Base-by-base conservation (phyloP, 805 yeast species). In the Candida silvatica region DNA sequence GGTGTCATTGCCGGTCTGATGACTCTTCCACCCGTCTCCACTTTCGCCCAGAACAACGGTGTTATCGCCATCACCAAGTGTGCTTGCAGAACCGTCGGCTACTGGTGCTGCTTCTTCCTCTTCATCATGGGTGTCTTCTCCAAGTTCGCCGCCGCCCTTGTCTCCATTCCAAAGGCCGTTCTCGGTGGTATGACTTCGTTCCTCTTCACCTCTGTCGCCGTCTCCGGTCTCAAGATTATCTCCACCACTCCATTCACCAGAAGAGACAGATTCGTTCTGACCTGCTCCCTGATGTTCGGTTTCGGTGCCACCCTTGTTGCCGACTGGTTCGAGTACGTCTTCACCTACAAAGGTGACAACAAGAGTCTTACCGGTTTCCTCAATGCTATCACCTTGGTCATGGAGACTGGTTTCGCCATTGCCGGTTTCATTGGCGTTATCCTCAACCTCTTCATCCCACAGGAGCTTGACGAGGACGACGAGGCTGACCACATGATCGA, bases 21-120 rank as follows among this genome's bases (percentile, higher is more conserved):
- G 70, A 86, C 95, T 16, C 63, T 82, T 37, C 81, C 95, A n/a
- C 95, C 96, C 38, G 67, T 86, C 75, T 78, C 94, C 9, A 80
- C 92, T 0, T 88, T 88, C 64, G 95, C 96, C 11, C 96, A 87
- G 61, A 88, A 88, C 62, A 88, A 88, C 56, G 96, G 96, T 67
- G 95, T 87, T 39, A 86, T 87, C 45, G 79, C 94, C 28, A 69
- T 88, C 56, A 88, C 96, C 32, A 85, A 84, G 56, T 86, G 95
- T 62, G 96, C 95, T 32, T 78, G 84, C 49, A 72, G 94, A 62
- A 66, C 70, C 33, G 83, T 73, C 22, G 97, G 65, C 37, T 60
- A 60, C 46, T 60, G 65, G 65, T 57, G 63, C 45, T 60, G 65
- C 43, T 59, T 84, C 64, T 84, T 82, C 66, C 62, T 87, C 44